phyloP scores from a whole-genome alignment of 2,329 filamentous ascomycete species.

The Aspergillus thermomutatus region DNA sequence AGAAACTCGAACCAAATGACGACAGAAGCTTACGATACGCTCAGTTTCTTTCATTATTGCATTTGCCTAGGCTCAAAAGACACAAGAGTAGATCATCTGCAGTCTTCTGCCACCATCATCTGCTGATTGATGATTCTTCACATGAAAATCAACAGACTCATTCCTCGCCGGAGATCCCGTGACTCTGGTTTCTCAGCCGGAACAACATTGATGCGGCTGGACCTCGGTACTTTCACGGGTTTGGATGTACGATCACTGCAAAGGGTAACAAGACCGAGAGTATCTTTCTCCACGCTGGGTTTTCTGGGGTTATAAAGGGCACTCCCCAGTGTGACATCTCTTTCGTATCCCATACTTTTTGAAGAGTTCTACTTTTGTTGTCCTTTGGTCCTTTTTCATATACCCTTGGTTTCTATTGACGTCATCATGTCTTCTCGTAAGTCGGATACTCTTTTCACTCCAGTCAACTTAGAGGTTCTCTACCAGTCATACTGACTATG shows the following conservation, averaged over 20 bases:
- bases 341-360: constrained; percentile 6
- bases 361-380: background rate
- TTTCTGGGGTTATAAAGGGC: constrained; percentile 12
- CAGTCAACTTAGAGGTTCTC: background rate
- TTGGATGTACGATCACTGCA: constrained; percentile 9
- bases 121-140: constrained; percentile 10
- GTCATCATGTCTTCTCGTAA: constrained; percentile 44
- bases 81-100: background rate
- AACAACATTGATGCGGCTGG: constrained; percentile 23
- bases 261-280: constrained; percentile 19
- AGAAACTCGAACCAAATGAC: background rate
- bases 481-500: constrained; percentile 11
- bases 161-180: constrained; percentile 19
- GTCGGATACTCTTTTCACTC: constrained; percentile 5
- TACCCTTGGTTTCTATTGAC: constrained; percentile 10
- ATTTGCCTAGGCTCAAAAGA: background rate
- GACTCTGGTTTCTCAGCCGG: constrained; percentile 14
- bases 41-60: background rate
- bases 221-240: constrained; percentile 33
- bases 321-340: constrained; percentile 3
- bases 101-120: background rate
- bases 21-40: background rate
- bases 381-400: constrained; percentile 3
- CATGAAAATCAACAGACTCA: constrained; percentile 15
- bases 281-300: background rate